Evolutionary conservation across 2,329 filamentous ascomycete species (phyloP), one percentile per base, ranked within the genome.

Genomic region (Pyrenophora tritici-repentis): DNA sequence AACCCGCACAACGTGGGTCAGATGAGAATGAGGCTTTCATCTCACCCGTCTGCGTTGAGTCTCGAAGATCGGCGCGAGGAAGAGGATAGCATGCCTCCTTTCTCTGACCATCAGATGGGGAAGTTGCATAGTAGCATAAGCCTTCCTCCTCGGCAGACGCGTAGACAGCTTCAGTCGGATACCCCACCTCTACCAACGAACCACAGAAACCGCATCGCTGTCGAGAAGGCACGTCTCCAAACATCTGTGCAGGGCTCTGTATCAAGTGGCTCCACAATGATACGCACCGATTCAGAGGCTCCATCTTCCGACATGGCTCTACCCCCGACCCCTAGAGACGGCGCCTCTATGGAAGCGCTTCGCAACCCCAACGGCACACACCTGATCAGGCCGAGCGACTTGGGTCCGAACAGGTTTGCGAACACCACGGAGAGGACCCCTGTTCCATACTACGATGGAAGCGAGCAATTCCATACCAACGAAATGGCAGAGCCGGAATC

Each of bases 241-340:
- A 65, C 47, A 17, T 61, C 62, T 26, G 52, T 43, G 5, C 61
- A 66, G 41, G 63, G 56, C 14, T 71, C 69, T 2, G 45, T 60
- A 34, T 72, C 66, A n/a, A 71, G 69, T 44, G 58, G 62, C 14
- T 70, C 62, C 16, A 68, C 58, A 12, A 70, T 64, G 34, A 55
- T 60, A 40, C 68, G 73, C 46, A 72, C 71, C 4, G 73, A 77
- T 36, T 67, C 68, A 1, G 72, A 76, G 12, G 65, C 70, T 5
- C 73, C 74, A 12, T 78, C 76, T 1, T 79, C 76, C 2, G 76
- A 78, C 50, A 69, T 73, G 36, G 69, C 74, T 31, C 75, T 72
- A 1, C 76, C 76, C 14, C 71, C 74, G 18, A 79, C 77, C 6
- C 77, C 78, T 0, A 71, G 68, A 41, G 71, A 76, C 52, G 58